Evolutionary conservation across 305 asterid genomes (phyloP), one percentile per base, ranked within the genome.

Genomic region (Striga hermonthica): DNA sequence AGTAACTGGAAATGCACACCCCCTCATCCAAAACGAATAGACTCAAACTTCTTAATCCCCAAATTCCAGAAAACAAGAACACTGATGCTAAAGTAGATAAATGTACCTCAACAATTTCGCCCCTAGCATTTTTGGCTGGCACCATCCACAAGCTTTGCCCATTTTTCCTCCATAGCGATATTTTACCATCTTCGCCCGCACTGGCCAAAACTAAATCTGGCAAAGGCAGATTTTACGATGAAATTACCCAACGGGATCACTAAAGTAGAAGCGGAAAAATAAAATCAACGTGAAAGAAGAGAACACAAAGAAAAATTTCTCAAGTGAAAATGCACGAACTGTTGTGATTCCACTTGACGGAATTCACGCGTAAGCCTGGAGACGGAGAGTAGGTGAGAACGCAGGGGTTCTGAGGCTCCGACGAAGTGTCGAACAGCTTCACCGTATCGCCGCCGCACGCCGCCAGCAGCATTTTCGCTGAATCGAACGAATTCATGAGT

Each of bases 331-430:
- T 47, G 67, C 49, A 76, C 89, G 79, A 8, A 94, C 99, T 94
- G 76, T 95, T 90, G 83, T 88, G 96, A 73, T 88, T 94, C 99
- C 99, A 94, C 84, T 86, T 88, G 77, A 88, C 84, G 67, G 96
- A 88, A 74, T 86, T 85, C 11, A 94, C 84, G 13, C 92, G 96
- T 22, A 37, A 81, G 16, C 93, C 93, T 8, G 93, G 88, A n/a
- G 95, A 85, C 28, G 99, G 96, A 67, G 83, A 69, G 71, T 86
- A 79, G 65, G 83, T 84, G 78, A 90, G 85, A 53, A 88, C 83
- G 76, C 95, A 93, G 62, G 95, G 97, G 83, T 90, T 91, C 11
- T 84, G 89, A 52, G 87, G 85, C 77, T 88, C 95, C 69, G 72
- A 74, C 54, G 99, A 83, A 47, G 88, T 86, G 87, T 94, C 97